Percentiles rank a stretch among this genome's conserved stretches.
phyloP scores from a whole-genome alignment of 2,329 filamentous ascomycete species.

The Neofusicoccum laricinum region DNA sequence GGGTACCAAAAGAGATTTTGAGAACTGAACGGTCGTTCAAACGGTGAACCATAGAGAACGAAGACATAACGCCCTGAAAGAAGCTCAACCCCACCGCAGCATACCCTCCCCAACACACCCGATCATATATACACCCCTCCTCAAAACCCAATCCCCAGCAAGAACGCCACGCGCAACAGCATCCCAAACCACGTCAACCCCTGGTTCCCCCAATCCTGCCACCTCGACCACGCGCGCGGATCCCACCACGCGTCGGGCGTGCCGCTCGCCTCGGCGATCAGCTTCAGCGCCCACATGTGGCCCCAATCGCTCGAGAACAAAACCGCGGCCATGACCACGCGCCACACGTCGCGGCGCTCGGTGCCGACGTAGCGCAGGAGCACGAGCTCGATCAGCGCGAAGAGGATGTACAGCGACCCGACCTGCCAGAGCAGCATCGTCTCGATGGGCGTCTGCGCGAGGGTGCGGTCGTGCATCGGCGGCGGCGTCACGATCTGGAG shows the following conservation, averaged over 20 bases:
- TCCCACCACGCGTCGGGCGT: slow-evolving; percentile 14
- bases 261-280: slow-evolving; percentile 21
- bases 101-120: too few relatives aligned
- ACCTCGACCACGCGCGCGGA: slow-evolving; percentile 21
- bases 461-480: slow-evolving; percentile 20
- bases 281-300: slow-evolving; percentile 23
- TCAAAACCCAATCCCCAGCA: slow-evolving; percentile 24
- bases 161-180: slow-evolving; percentile 23
- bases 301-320: slow-evolving; percentile 24
- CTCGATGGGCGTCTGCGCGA: slow-evolving; percentile 23
- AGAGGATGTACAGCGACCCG: slow-evolving; percentile 27
- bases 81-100: too few relatives aligned
- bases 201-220: slow-evolving; percentile 34
- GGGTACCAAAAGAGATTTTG: too few relatives aligned
- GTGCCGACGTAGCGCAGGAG: slow-evolving; percentile 25
- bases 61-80: too few relatives aligned
- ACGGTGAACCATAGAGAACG: too few relatives aligned
- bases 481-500: slow-evolving; percentile 22
- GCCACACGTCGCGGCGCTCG: slow-evolving; percentile 24
- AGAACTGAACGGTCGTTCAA: too few relatives aligned
- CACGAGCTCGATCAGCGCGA: slow-evolving; percentile 27
- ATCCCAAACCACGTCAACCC: slow-evolving; percentile 25
- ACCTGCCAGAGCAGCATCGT: slow-evolving; percentile 28
- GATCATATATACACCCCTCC: background rate
- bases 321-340: slow-evolving; percentile 23